A percentile compares a stretch with the other conserved stretches of the same genome.
Conservation (phyloP, 164 flowering plant genomes). For the Amborella trichopoda region DNA sequence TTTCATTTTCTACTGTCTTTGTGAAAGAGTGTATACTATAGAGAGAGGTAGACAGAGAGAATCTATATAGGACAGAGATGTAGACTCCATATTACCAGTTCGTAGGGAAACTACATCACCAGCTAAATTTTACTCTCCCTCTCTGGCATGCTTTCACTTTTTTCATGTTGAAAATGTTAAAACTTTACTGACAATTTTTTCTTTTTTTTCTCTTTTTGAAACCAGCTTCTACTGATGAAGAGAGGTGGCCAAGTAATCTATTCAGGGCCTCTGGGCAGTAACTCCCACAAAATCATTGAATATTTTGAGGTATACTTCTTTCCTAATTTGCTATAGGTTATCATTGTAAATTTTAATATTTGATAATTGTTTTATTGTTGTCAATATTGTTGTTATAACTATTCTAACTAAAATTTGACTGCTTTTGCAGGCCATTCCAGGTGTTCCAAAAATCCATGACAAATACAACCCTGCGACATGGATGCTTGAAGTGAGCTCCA, state of each 20-base stretch:
- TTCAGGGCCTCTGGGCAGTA: conserved; percentile 64
- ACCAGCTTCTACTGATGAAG: conserved; percentile 74
- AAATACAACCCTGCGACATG: conserved; percentile 92
- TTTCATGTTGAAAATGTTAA: too few relatives aligned
- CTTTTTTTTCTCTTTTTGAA: neutral
- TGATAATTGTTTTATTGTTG: neutral
- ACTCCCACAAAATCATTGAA: conserved; percentile 70
- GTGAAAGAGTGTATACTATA: neutral
- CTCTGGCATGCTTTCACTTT: too few relatives aligned
- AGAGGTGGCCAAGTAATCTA: conserved; percentile 95
- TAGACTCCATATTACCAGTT: too few relatives aligned
- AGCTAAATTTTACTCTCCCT: too few relatives aligned
- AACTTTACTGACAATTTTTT: too few relatives aligned
- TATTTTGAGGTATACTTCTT: conserved; percentile 55
- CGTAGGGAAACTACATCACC: too few relatives aligned
- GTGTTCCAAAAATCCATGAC: conserved; percentile 65
- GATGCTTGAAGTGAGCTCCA: conserved; percentile 95
- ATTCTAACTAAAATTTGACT: neutral
- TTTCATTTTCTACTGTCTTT: neutral
- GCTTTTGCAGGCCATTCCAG: conserved; percentile 49
- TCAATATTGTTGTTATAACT: neutral
- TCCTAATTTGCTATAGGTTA: neutral
- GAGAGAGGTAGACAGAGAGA: too few relatives aligned
- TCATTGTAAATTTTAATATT: neutral
- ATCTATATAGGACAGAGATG: too few relatives aligned